phyloP scores from a whole-genome alignment of 2,329 filamentous ascomycete genomes.

The Neoscytalidium dimidiatum region DNA sequence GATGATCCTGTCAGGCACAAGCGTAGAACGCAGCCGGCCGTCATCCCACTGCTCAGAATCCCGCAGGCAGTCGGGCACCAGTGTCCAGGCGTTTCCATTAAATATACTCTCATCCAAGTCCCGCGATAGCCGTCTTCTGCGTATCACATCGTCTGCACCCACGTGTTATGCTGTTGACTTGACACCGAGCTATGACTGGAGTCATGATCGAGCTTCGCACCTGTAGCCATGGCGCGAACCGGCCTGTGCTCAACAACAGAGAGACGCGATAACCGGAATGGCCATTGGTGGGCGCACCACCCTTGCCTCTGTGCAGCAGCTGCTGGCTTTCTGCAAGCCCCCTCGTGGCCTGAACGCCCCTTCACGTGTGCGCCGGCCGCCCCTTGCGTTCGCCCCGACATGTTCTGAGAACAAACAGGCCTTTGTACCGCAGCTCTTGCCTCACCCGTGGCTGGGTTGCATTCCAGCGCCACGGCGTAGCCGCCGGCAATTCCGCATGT shows the following conservation, averaged over 20 bases:
- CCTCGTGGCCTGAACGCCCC: neutral
- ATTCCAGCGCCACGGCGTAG: too few species aligned
- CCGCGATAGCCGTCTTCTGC: too few species aligned
- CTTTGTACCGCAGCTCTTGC: neutral
- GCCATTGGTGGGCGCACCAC: too few species aligned
- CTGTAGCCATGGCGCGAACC: too few species aligned
- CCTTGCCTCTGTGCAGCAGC: neutral
- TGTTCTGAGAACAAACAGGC: neutral
- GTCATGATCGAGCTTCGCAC: too few species aligned
- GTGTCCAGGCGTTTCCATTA: too few species aligned
- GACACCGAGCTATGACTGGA: too few species aligned
- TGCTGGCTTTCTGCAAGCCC: neutral
- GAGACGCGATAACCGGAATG: neutral
- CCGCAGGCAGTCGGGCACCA: neutral
- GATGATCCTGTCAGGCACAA: neutral
- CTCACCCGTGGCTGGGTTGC: too few species aligned
- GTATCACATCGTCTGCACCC: too few species aligned
- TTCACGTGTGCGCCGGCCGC: neutral
- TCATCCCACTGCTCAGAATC: neutral
- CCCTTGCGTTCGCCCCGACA: neutral
- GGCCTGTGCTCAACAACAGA: neutral
- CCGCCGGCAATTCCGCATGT: too few species aligned
- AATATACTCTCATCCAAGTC: too few species aligned
- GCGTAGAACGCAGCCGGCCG: neutral
- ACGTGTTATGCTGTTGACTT: too few species aligned